Conservation (phyloP, 495 filamentous ascomycete genomes). For the Tetracladium marchalianum region DNA sequence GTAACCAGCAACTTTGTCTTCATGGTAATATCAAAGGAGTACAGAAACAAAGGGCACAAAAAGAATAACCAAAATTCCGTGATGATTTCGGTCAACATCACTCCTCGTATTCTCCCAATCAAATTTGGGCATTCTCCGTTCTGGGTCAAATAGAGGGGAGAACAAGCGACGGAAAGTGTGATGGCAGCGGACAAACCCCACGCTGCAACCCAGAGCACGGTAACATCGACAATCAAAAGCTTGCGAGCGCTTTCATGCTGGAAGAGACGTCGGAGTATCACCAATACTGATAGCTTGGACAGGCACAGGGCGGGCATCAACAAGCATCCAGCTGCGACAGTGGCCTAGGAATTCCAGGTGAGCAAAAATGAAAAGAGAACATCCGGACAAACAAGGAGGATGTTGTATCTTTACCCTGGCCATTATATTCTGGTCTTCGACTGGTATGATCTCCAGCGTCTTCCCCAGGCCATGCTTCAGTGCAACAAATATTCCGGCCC, state of each 20-base stretch:
- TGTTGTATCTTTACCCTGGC: neutral
- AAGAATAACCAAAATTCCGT: neutral
- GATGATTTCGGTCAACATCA: slow-evolving; percentile 4
- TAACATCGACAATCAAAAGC: neutral
- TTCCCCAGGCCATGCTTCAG: slow-evolving; percentile 5
- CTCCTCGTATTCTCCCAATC: neutral
- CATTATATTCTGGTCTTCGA: neutral
- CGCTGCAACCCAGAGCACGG: neutral
- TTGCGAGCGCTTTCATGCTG: slow-evolving; percentile 2
- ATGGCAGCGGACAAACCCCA: slow-evolving; percentile 3
- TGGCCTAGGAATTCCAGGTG: neutral
- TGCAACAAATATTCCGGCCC: slow-evolving; percentile 2
- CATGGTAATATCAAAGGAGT: neutral
- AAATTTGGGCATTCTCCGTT: neutral
- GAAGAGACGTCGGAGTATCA: slow-evolving; percentile 4
- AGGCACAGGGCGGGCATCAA: slow-evolving; percentile 1
- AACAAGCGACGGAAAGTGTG: neutral
- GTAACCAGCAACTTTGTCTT: slow-evolving; percentile 2
- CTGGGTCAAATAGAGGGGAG: neutral
- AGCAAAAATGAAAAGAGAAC: no score
- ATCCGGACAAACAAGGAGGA: no score
- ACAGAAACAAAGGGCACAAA: neutral
- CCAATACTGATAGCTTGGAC: slow-evolving; percentile 3
- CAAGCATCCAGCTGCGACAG: slow-evolving; percentile 2
- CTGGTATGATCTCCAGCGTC: neutral